These are phyloP conservation scores for Corrigiola litoralis DNA, from an alignment of 179 eudicot species.

Conservation along the genomic window DNA sequence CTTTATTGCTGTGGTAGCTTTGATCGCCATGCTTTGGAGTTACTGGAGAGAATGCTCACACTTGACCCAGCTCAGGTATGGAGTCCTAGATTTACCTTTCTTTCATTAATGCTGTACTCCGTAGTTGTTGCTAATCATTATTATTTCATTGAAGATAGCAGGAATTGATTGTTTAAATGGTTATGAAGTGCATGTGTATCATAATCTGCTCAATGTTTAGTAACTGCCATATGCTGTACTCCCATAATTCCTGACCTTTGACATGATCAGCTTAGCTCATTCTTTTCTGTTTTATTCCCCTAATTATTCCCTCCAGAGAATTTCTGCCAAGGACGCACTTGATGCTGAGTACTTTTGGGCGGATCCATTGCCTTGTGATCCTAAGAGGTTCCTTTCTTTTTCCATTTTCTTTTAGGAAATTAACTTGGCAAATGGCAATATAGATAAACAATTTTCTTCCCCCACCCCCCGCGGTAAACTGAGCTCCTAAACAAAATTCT, in stretches of 20 bases:
- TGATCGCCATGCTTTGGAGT: slow-evolving; percentile 89
- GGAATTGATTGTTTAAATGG: too few relatives aligned
- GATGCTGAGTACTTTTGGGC: slow-evolving; percentile 95
- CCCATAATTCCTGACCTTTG: too few relatives aligned
- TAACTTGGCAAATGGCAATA: too few relatives aligned
- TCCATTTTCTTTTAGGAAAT: neutral
- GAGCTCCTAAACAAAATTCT: neutral
- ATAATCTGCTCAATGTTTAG: too few relatives aligned
- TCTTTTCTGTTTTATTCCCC: neutral
- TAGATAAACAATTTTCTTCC: too few relatives aligned
- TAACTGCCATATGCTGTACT: too few relatives aligned
- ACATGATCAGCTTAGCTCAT: neutral
- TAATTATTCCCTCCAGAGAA: slow-evolving; percentile 46
- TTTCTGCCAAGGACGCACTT: slow-evolving; percentile 84
- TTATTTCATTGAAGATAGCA: too few relatives aligned
- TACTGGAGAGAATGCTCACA: slow-evolving; percentile 81
- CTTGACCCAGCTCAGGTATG: slow-evolving; percentile 90
- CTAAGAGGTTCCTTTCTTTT: slow-evolving; percentile 51
- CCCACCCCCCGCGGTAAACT: neutral
- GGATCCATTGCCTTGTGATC: slow-evolving; percentile 95
- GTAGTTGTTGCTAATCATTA: too few relatives aligned
- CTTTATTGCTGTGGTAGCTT: slow-evolving; percentile 42
- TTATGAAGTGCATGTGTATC: too few relatives aligned
- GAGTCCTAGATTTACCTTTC: neutral
- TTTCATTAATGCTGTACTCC: neutral